A percentile compares a stretch with the other conserved stretches of the same genome.
Evolutionary conservation across 768 basidiomycete species (phyloP).

Genomic region (Rhodotorula diobovata): DNA sequence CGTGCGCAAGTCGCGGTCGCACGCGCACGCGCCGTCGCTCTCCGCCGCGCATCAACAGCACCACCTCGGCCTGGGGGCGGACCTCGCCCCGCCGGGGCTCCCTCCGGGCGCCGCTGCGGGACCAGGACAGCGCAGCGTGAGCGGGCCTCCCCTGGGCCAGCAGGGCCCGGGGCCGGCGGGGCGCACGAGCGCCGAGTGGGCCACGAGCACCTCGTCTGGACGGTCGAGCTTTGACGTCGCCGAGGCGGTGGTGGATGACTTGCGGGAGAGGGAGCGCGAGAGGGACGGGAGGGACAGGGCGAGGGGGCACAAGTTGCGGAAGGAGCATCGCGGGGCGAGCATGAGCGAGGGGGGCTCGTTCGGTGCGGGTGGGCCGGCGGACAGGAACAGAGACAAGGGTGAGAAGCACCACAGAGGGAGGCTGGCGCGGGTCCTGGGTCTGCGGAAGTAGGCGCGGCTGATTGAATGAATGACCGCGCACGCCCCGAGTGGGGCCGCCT

Average conservation of each 20-base stretch:
- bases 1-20: conserved; percentile 17
- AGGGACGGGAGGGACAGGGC: background rate
- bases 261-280: background rate
- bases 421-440: background rate
- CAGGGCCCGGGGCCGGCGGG: background rate
- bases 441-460: background rate
- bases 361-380: too few relatives aligned
- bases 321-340: background rate
- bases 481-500: too few relatives aligned
- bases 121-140: background rate
- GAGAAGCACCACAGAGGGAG: background rate
- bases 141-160: background rate
- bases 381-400: background rate
- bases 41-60: background rate
- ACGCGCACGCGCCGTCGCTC: background rate
- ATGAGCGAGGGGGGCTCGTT: background rate
- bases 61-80: too few relatives aligned
- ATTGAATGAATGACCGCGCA: too few relatives aligned
- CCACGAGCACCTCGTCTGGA: background rate
- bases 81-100: background rate
- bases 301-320: conserved; percentile 2
- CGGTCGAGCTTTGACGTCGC: background rate
- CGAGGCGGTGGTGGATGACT: background rate
- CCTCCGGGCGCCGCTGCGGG: background rate
- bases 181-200: background rate